Conservation (phyloP, 2,329 filamentous ascomycete genomes). For the Apiospora rasikravindrae region DNA sequence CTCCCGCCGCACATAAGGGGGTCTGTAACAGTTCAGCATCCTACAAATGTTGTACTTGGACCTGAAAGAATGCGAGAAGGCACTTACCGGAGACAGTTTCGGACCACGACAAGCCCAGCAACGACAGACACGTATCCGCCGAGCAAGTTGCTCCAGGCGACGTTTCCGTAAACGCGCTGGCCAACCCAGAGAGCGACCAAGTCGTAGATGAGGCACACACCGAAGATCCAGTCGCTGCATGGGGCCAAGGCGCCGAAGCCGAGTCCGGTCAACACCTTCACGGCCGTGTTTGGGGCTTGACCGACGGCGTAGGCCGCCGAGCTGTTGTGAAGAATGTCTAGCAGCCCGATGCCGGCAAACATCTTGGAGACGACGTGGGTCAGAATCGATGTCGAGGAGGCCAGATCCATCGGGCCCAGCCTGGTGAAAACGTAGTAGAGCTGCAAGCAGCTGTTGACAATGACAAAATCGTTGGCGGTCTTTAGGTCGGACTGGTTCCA, state of each 20-base stretch:
- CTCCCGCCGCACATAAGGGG: conserved; percentile 22
- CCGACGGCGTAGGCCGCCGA: conserved; percentile 60
- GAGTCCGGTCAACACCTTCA: conserved; percentile 59
- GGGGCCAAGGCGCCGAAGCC: conserved; percentile 56
- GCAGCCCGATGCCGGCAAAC: conserved; percentile 63
- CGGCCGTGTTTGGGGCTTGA: conserved; percentile 47
- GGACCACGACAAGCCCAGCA: conserved; percentile 57
- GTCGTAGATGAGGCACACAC: conserved; percentile 63
- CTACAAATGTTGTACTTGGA: too few relatives aligned
- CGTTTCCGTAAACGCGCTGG: conserved; percentile 49
- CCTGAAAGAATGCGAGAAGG: not conserved
- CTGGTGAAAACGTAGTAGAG: conserved; percentile 57
- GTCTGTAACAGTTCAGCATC: conserved; percentile 16
- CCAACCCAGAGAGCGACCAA: conserved; percentile 59
- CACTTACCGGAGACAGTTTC: conserved; percentile 57
- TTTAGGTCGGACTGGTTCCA: conserved; percentile 60
- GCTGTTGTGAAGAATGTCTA: conserved; percentile 65
- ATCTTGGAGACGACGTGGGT: conserved; percentile 64
- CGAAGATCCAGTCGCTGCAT: conserved; percentile 64
- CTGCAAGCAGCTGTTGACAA: conserved; percentile 60
- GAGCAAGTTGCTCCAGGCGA: conserved; percentile 55
- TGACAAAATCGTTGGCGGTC: conserved; percentile 59
- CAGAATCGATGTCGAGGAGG: conserved; percentile 55
- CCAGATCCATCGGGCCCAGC: conserved; percentile 54
- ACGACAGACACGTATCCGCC: conserved; percentile 55